Evolutionary conservation across 345 rosid species (phyloP).

Genomic region (Salix caprea): DNA sequence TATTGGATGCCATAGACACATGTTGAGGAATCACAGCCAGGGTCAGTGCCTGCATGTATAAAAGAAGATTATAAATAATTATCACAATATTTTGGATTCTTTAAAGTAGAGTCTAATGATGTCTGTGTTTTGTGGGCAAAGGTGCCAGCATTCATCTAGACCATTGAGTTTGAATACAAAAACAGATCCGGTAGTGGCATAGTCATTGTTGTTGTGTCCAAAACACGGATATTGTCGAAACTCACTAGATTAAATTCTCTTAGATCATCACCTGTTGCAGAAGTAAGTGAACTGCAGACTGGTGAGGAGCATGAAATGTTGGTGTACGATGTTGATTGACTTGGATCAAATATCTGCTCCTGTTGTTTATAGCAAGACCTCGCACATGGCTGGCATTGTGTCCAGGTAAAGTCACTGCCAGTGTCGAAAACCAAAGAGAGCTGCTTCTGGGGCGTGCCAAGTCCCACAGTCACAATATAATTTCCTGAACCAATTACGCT

Average conservation of each 20-base stretch:
- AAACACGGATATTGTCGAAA: no score
- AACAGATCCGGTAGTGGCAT: no score
- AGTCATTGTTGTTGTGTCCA: no score
- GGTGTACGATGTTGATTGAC: slow-evolving; percentile 43
- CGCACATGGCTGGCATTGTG: slow-evolving; percentile 28
- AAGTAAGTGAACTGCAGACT: slow-evolving; percentile 38
- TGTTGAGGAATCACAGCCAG: slow-evolving; percentile 44
- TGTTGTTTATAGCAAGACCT: slow-evolving; percentile 19
- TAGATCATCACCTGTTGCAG: slow-evolving; percentile 44
- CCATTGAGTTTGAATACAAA: no score
- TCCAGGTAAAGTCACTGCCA: slow-evolving; percentile 30
- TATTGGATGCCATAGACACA: slow-evolving; percentile 78
- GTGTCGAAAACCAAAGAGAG: slow-evolving; percentile 25
- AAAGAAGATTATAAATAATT: no score
- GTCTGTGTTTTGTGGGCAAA: no score
- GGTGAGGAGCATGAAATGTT: slow-evolving; percentile 56
- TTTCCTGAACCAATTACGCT: slow-evolving; percentile 28
- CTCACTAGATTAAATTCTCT: no score
- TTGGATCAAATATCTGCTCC: slow-evolving; percentile 16
- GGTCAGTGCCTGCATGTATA: slow-evolving; percentile 34
- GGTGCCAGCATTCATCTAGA: no score
- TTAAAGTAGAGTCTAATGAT: no score
- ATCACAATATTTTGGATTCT: no score
- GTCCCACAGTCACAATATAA: slow-evolving; percentile 22
- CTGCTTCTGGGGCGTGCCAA: slow-evolving; percentile 23